These are phyloP conservation scores for Zea mays DNA, from an alignment of 176 grass and related monocot species.

Conservation along the genomic window Zm-B73-REFERENCE-NAM-5.0 NC_050102.1:167771501-167772000, in stretches of 20 bases:
- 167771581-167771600: background rate
- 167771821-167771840: background rate
- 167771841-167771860: background rate
- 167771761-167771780: background rate
- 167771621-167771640: background rate
- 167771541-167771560: background rate
- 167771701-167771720: background rate
- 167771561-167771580: background rate
- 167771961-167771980: background rate
- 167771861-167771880: background rate
- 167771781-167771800: background rate
- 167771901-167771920: background rate
- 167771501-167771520: background rate
- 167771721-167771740: no score
- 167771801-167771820: background rate
- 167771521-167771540: background rate
- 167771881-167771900: background rate
- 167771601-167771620: background rate
- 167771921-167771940: background rate
- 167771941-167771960: background rate
- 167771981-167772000: constrained; percentile 19
- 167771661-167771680: background rate
- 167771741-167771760: background rate
- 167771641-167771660: background rate
- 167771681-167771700: background rate